Percentiles rank a stretch among this genome's conserved stretches.
phyloP scores from a whole-genome alignment of 1,284 basidiomycete species.

The Coniferiporia weirii region DNA sequence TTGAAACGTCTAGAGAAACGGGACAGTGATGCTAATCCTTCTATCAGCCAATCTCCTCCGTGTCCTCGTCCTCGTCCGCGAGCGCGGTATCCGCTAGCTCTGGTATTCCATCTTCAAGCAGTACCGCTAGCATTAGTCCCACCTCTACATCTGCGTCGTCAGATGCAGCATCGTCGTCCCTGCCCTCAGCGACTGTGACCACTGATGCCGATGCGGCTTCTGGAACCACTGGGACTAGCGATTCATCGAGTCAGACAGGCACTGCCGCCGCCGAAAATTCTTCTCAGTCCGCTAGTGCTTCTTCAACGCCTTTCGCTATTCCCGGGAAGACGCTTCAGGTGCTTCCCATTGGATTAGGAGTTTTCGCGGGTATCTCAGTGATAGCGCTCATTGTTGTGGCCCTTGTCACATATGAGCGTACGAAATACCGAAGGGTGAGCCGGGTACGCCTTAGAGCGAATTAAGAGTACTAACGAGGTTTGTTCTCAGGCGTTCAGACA shows the following conservation, averaged over 20 bases:
- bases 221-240: constrained; percentile 4
- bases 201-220: background rate
- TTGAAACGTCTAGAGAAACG: background rate
- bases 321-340: constrained; percentile 71
- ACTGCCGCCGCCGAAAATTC: constrained; percentile 17
- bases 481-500: constrained; percentile 62
- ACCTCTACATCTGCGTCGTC: constrained; percentile 17
- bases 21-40: background rate
- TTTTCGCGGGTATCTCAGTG: constrained; percentile 77
- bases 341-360: constrained; percentile 72
- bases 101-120: constrained; percentile 4
- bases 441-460: background rate
- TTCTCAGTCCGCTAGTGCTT: constrained; percentile 17
- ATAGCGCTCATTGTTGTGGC: constrained; percentile 75
- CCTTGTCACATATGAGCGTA: constrained; percentile 76
- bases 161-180: constrained; percentile 18
- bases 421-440: constrained; percentile 73
- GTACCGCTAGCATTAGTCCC: constrained; percentile 4
- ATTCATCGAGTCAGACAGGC: constrained; percentile 15
- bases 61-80: constrained; percentile 8
- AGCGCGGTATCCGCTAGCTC: constrained; percentile 13
- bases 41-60: constrained; percentile 13
- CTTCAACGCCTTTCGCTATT: constrained; percentile 42
- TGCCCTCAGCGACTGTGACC: constrained; percentile 7
- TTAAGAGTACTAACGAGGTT: background rate